These are phyloP conservation scores for Phytophthora pisi DNA, from an alignment of 352 stramenopile genomes.

Conservation along the genomic window DNA sequence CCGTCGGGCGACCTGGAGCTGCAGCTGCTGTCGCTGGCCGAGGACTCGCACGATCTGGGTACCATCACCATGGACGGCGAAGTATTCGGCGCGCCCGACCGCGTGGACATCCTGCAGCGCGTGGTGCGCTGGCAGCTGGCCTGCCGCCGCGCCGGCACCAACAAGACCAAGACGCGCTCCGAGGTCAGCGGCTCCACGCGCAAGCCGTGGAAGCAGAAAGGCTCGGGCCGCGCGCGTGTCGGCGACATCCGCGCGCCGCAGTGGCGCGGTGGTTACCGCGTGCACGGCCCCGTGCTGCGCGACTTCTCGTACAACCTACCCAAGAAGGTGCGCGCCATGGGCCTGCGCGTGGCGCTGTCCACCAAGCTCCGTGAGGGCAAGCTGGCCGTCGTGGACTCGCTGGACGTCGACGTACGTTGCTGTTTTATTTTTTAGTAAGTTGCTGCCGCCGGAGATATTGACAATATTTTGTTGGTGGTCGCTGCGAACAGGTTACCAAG, in stretches of 20 bases:
- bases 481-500: slow-evolving; percentile 65
- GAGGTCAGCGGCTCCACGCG: slow-evolving; percentile 88
- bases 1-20: slow-evolving; percentile 65
- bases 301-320: slow-evolving; percentile 89
- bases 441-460: background rate
- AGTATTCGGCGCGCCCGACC: slow-evolving; percentile 79
- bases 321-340: slow-evolving; percentile 90
- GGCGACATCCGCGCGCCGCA: slow-evolving; percentile 86
- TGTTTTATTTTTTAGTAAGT: background rate
- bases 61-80: slow-evolving; percentile 64
- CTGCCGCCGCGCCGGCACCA: slow-evolving; percentile 81
- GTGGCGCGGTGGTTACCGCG: slow-evolving; percentile 85
- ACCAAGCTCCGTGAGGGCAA: slow-evolving; percentile 90
- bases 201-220: slow-evolving; percentile 92
- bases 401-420: slow-evolving; percentile 71
- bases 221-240: slow-evolving; percentile 83
- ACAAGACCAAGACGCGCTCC: slow-evolving; percentile 90
- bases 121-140: slow-evolving; percentile 90
- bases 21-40: slow-evolving; percentile 66
- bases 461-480: slow-evolving; percentile 3
- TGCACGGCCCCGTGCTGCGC: slow-evolving; percentile 84
- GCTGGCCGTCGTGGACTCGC: slow-evolving; percentile 78
- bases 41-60: slow-evolving; percentile 44
- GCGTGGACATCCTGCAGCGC: slow-evolving; percentile 88
- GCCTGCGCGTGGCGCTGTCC: slow-evolving; percentile 82